Conservation (phyloP, 306 rosid species). For the Rosa persica region DNA sequence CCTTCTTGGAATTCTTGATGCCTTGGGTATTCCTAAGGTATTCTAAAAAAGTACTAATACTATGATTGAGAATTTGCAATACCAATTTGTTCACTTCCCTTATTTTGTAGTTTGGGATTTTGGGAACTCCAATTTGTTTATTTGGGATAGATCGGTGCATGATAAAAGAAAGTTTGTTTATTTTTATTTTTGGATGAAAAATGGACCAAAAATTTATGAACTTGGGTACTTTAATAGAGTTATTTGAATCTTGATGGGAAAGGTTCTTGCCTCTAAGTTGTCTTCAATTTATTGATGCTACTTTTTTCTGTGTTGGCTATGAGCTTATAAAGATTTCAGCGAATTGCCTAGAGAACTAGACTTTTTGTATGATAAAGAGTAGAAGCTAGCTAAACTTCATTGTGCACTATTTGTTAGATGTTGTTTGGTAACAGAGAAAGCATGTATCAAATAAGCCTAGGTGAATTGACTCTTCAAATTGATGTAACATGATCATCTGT, state of each 20-base stretch:
- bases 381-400: neutral
- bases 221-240: neutral
- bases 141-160: neutral
- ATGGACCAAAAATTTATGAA: neutral
- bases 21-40: constrained; percentile 53
- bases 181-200: neutral
- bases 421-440: neutral
- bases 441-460: neutral
- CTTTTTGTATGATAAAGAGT: neutral
- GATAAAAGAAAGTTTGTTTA: neutral
- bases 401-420: neutral
- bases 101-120: neutral
- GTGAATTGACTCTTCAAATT: neutral
- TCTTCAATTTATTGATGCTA: neutral
- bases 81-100: neutral
- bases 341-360: neutral
- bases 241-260: neutral
- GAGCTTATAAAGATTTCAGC: neutral
- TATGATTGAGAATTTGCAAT: neutral
- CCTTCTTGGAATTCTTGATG: constrained; percentile 54
- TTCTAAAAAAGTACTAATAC: neutral
- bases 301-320: neutral
- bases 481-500: neutral
- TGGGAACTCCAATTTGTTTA: neutral
- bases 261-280: neutral